Conservation (phyloP, 768 basidiomycete species). For the Boletus tomentosulus region DNA sequence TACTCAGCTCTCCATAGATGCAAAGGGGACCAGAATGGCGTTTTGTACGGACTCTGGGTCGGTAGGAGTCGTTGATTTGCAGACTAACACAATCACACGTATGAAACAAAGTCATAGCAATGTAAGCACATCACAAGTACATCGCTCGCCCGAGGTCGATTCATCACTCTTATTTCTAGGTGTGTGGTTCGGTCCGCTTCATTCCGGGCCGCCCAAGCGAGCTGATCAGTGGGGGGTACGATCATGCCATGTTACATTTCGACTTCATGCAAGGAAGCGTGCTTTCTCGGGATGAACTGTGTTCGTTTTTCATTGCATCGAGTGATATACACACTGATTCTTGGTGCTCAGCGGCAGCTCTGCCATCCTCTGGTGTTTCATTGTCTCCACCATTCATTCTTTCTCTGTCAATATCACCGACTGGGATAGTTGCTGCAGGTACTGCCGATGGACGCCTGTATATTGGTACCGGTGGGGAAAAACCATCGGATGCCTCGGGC, state of each 20-base stretch:
- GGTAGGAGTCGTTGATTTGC: conserved; percentile 63
- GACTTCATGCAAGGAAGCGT: conserved; percentile 54
- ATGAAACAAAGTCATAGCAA: conserved; percentile 64
- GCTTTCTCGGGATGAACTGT: conserved; percentile 56
- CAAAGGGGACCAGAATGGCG: conserved; percentile 49
- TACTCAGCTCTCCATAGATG: conserved; percentile 62
- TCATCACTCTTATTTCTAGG: conserved; percentile 38
- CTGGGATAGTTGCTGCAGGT: conserved; percentile 62
- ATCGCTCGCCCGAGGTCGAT: neutral
- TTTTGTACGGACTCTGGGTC: conserved; percentile 68
- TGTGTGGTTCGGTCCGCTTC: conserved; percentile 67
- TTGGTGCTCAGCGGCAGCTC: conserved; percentile 31
- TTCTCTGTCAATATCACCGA: conserved; percentile 53
- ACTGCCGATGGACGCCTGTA: conserved; percentile 74
- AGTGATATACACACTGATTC: neutral
- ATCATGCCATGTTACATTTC: conserved; percentile 63
- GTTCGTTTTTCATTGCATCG: conserved; percentile 33
- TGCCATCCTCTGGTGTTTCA: conserved; percentile 45
- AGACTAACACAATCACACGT: conserved; percentile 40
- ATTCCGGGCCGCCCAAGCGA: conserved; percentile 69
- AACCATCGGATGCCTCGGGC: conserved; percentile 20
- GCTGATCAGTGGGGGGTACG: conserved; percentile 75
- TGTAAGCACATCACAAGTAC: conserved; percentile 39
- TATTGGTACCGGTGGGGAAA: conserved; percentile 68
- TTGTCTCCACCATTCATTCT: conserved; percentile 75